Evolutionary conservation across 768 basidiomycete species (phyloP).

Genomic region (Xerocomellus dryophilus): DNA sequence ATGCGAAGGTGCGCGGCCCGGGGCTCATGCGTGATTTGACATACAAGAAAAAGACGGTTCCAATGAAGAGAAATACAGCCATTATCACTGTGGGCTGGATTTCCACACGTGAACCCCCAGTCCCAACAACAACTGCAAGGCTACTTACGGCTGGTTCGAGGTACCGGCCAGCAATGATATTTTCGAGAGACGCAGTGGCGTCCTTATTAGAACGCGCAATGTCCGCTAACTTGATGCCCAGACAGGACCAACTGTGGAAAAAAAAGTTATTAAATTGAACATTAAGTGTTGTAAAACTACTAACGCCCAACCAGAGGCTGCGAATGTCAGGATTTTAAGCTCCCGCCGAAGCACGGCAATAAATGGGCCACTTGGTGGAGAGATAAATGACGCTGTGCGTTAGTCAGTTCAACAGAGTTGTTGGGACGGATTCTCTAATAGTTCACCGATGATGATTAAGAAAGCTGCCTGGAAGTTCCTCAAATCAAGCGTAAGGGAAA

Average conservation of each 20-base stretch:
- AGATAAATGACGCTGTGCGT: constrained; percentile 54
- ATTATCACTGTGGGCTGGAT: constrained; percentile 55
- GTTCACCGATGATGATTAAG: constrained; percentile 57
- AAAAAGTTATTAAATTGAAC: no score
- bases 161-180: constrained; percentile 50
- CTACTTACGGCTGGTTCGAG: constrained; percentile 46
- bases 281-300: constrained; percentile 21
- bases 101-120: background rate
- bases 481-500: background rate
- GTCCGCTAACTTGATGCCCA: constrained; percentile 62
- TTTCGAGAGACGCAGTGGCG: constrained; percentile 35
- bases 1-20: constrained; percentile 58
- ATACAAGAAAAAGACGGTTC: constrained; percentile 54
- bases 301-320: constrained; percentile 56
- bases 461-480: constrained; percentile 51
- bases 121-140: background rate
- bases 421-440: background rate
- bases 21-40: constrained; percentile 59
- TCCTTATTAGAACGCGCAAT: constrained; percentile 48
- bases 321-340: constrained; percentile 48
- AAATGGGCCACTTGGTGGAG: constrained; percentile 67
- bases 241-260: constrained; percentile 54
- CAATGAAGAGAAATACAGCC: constrained; percentile 61
- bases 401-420: background rate
- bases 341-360: constrained; percentile 66